A percentile compares a stretch with the other conserved stretches of the same genome.
phyloP scores from a whole-genome alignment of 345 rosid genomes.

The Schrenkiella parvula region DNA sequence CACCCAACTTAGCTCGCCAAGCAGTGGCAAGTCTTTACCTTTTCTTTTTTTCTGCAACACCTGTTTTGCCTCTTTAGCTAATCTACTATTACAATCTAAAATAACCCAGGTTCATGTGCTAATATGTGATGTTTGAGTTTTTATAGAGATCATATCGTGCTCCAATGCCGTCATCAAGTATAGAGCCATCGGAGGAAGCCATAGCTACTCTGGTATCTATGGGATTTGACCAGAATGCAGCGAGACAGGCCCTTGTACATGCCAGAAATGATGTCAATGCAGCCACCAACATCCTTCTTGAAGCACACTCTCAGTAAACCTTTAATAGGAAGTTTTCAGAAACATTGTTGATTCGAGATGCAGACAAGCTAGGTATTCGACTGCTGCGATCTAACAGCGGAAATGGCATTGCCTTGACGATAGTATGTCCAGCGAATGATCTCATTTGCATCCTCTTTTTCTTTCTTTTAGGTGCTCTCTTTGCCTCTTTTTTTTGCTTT shows the following conservation, averaged over 20 bases:
- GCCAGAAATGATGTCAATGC: slow-evolving; percentile 82
- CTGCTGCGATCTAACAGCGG: slow-evolving; percentile 22
- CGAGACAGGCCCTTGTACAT: slow-evolving; percentile 84
- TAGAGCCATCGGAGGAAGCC: slow-evolving; percentile 71
- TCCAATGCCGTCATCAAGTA: slow-evolving; percentile 32
- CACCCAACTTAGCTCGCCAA: slow-evolving; percentile 54
- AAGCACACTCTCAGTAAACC: slow-evolving; percentile 63
- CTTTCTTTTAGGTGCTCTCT: background rate
- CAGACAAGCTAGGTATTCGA: background rate
- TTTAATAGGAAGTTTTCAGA: background rate
- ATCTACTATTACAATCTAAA: background rate
- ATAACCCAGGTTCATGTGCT: background rate
- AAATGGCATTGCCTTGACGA: slow-evolving; percentile 3
- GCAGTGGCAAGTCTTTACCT: slow-evolving; percentile 51
- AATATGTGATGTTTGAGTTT: background rate
- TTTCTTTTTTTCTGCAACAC: slow-evolving; percentile 8
- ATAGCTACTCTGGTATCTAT: slow-evolving; percentile 66
- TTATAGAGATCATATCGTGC: slow-evolving; percentile 63
- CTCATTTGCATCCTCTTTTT: slow-evolving; percentile 10
- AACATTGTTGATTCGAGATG: slow-evolving; percentile 20
- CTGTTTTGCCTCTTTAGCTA: background rate
- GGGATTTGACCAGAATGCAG: slow-evolving; percentile 90
- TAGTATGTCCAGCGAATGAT: background rate
- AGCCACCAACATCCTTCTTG: slow-evolving; percentile 95
- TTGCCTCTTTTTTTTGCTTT: background rate